Base-by-base conservation (phyloP, 2,329 filamentous ascomycete species). In the Aspergillus aculeatus region DNA sequence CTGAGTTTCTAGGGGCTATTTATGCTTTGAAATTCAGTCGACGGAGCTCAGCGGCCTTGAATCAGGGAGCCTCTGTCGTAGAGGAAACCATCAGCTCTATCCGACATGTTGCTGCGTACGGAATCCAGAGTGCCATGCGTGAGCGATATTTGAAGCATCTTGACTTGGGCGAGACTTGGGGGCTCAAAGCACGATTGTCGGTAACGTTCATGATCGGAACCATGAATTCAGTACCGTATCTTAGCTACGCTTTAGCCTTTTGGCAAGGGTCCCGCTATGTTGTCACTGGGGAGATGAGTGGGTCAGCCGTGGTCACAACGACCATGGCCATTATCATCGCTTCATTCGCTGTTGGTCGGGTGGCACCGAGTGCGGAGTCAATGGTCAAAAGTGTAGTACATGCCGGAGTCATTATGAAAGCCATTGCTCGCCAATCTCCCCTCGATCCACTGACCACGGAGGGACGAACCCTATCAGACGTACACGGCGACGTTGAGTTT, bases 211-310 rank as follows among this genome's bases (percentile, higher is more conserved):
- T 51, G 50, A 32, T 32, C n/a, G 50, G 50, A 1, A 14, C 7
- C 23, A 51, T 51, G 26, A 32, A 51, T 7, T 51, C 32, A 2
- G 29, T 29, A 7, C 32, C 32, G n/a, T 83, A 87, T 49, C 85
- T 83, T 0, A 85, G 85, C 21, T 87, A 86, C 70, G 86, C 84
- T 2, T 76, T 88, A 12, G 82, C 81, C 31, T 80, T 86, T 61
- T 77, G 70, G 72, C 68, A 73, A 56, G 74, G 69, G 3, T 64
- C 73, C 51, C 51, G 63, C 23, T 44, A 71, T 73, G 70, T 65
- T 68, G n/a, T 50, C 59, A 64, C 14, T 66, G 62, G 23, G 70
- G 69, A 11, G 72, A 75, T 32, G 50, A 51, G 26, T 6, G 26
- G 9, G 5, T 51, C 19, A 32, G 50, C 26, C 6, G 50, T 32